A percentile compares a stretch with the other conserved stretches of the same genome.
Evolutionary conservation across 805 yeast genomes (phyloP).

Genomic region (Metschnikowia rubicola): DNA sequence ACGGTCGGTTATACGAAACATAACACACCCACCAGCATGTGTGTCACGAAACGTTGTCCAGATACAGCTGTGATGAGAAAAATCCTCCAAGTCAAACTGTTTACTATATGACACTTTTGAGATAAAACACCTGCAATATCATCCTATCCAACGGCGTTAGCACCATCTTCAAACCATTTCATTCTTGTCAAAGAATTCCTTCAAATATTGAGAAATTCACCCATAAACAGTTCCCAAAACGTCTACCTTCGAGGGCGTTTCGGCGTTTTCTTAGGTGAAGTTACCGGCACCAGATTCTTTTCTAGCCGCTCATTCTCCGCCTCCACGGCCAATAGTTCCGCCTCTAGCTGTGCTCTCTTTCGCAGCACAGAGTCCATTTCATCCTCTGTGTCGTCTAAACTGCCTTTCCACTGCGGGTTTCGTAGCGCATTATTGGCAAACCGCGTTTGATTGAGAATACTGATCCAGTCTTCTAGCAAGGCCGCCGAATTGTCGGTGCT

Average conservation of each 20-base stretch:
- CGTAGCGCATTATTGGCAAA: slow-evolving; percentile 40
- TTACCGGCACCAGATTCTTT: slow-evolving; percentile 16
- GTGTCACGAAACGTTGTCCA: no score
- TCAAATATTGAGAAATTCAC: no score
- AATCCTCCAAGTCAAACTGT: no score
- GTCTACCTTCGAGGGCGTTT: slow-evolving; percentile 18
- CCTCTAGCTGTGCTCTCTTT: slow-evolving; percentile 24
- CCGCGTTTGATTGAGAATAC: slow-evolving; percentile 59
- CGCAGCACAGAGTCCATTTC: slow-evolving; percentile 17
- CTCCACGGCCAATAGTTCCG: slow-evolving; percentile 24
- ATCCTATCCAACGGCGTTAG: no score
- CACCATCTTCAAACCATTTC: no score
- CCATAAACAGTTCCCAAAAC: no score
- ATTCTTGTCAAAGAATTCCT: no score
- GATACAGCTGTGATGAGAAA: no score
- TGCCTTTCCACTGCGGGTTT: slow-evolving; percentile 18
- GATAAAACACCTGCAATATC: no score
- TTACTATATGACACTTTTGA: no score
- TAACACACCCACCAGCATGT: no score
- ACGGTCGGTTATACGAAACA: no score
- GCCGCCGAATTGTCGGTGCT: slow-evolving; percentile 48
- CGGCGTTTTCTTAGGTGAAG: slow-evolving; percentile 26
- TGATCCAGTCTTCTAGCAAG: slow-evolving; percentile 57
- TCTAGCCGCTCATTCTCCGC: slow-evolving; percentile 25
- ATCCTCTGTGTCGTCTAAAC: slow-evolving; percentile 17